Evolutionary conservation across 352 stramenopile species (phyloP), one percentile per base, ranked within the genome.

Genomic region (Bremia lactucae): DNA sequence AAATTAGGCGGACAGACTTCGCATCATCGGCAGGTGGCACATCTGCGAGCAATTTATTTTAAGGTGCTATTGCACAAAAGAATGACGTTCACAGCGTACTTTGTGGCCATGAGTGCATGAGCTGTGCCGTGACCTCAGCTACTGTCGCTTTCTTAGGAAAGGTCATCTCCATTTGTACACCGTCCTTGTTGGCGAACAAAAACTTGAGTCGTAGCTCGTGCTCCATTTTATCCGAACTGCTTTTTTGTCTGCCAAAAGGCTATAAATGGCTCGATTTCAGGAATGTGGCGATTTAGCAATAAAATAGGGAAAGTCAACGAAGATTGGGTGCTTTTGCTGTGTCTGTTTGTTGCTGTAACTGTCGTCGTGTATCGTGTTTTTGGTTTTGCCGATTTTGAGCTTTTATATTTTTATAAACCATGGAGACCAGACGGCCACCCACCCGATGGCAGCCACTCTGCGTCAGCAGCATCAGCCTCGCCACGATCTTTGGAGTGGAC

Each of bases 1-100:
- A 97, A 52, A 97, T 96, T 22, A 97, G 66, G 0, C 91, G 67
- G 37, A 97, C 63, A 48, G 67, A 66, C 49, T 77, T 84, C 39
- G 58, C 38, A 43, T 78, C 57, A 1, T 83, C 63, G 0, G 62
- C 55, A 6, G 69, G 59, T 11, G 62, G 28, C 36, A 88, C 58
- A 29, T 53, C 76, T 85, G 34, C 18, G 18, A 4, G 16, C 8
- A 45, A 48, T 6, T 35, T 26, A 13, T 20, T 45, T 21, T n/a
- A 6, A 25, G 14, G 9, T 36, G 2, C 6, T 24, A 4, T 19
- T 23, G 18, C 24, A 6, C 10, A 10, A 10, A 28, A 10, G 10
- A 28, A 28, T 28, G 6, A 28, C 6, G 15, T 6, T 11, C 20
- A 42, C 6, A 21, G 63, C 55, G 33, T 39, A 87, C 70, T 63